Conservation (phyloP, 208 protist genomes). For the Acanthamoeba sp. region DNA sequence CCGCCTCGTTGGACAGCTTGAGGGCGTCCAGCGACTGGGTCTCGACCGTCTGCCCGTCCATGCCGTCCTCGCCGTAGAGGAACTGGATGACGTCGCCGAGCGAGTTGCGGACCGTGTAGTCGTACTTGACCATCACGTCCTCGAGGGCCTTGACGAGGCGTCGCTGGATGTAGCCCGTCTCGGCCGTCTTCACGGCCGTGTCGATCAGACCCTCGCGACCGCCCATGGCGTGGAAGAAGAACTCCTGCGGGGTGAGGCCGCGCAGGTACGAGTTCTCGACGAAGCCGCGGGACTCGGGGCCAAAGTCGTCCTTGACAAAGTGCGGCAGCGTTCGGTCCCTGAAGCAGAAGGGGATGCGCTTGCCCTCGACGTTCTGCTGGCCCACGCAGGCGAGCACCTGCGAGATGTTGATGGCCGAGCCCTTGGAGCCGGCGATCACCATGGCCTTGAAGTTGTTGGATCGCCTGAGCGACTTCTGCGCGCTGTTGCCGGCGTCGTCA, state of each 20-base stretch:
- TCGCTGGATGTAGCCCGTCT: slow-evolving; percentile 97
- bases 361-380: slow-evolving; percentile 99
- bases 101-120: slow-evolving; percentile 98
- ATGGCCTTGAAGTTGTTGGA: slow-evolving; percentile 89
- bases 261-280: slow-evolving; percentile 98
- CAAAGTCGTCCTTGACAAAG: slow-evolving; percentile 98
- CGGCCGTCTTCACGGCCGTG: slow-evolving; percentile 99
- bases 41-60: slow-evolving; percentile 97
- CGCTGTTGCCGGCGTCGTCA: slow-evolving; percentile 85
- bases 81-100: slow-evolving; percentile 97
- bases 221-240: slow-evolving; percentile 99
- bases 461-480: slow-evolving; percentile 76
- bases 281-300: slow-evolving; percentile 97
- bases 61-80: slow-evolving; percentile 99
- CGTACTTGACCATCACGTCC: slow-evolving; percentile 98
- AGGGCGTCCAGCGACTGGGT: slow-evolving; percentile 75
- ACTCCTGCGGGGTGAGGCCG: slow-evolving; percentile 99
- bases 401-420: slow-evolving; percentile 98
- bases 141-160: slow-evolving; percentile 98
- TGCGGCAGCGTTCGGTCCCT: slow-evolving; percentile 97
- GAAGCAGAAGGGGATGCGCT: slow-evolving; percentile 99
- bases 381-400: slow-evolving; percentile 99
- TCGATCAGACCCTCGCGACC: slow-evolving; percentile 99
- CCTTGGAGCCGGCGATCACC: slow-evolving; percentile 93
- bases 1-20: slow-evolving; percentile 71